These are phyloP conservation scores for Sphaerobolus stellatus DNA, from an alignment of 1,284 basidiomycete genomes.

Conservation along the genomic window DNA sequence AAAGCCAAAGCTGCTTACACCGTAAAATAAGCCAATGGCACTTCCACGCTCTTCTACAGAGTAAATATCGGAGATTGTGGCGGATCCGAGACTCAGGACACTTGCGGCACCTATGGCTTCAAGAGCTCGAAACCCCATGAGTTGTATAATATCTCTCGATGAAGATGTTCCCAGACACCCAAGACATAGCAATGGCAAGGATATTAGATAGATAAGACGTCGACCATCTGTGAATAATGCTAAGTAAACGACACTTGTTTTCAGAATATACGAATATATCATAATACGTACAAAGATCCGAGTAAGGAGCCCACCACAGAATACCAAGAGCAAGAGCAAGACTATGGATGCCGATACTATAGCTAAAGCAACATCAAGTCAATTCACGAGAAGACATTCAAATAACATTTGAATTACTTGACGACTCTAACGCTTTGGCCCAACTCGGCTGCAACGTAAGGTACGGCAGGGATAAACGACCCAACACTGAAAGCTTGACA, in stretches of 20 bases:
- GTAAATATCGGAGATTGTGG: conserved; percentile 65
- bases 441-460: conserved; percentile 62
- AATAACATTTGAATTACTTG: conserved; percentile 47
- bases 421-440: conserved; percentile 52
- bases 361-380: conserved; percentile 15
- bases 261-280: not conserved
- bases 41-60: conserved; percentile 57
- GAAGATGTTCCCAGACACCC: conserved; percentile 62
- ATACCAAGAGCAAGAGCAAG: conserved; percentile 42
- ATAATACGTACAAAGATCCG: conserved; percentile 46
- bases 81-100: conserved; percentile 57
- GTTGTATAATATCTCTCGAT: conserved; percentile 43
- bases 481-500: conserved; percentile 61
- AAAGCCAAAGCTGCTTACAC: conserved; percentile 30
- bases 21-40: conserved; percentile 63
- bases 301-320: conserved; percentile 53
- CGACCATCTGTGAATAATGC: conserved; percentile 50
- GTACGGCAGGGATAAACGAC: conserved; percentile 69
- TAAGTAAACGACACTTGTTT: not conserved
- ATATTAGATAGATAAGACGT: conserved; percentile 55
- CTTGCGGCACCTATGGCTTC: conserved; percentile 60
- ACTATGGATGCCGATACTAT: conserved; percentile 45
- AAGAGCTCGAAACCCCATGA: conserved; percentile 62
- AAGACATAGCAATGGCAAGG: conserved; percentile 57
- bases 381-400: not conserved